phyloP scores from a whole-genome alignment of 805 yeast species.

The Wickerhamomyces chambardii region DNA sequence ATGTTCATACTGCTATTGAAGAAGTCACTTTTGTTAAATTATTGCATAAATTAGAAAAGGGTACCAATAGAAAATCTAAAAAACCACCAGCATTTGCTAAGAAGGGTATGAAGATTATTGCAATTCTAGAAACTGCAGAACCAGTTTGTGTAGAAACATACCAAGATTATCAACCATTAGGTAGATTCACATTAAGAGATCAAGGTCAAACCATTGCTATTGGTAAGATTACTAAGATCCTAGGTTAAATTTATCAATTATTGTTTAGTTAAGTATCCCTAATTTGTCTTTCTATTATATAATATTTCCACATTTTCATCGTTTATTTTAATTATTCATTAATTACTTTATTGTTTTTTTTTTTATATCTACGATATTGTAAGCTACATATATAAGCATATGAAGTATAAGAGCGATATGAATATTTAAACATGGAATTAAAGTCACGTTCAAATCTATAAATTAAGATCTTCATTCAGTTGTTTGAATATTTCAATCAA shows the following conservation, averaged over 20 bases:
- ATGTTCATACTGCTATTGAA: conserved; percentile 96
- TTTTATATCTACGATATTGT: too few relatives aligned
- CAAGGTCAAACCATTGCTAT: conserved; percentile 98
- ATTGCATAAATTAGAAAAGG: conserved; percentile 91
- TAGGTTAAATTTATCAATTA: conserved; percentile 27
- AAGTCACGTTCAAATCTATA: too few relatives aligned
- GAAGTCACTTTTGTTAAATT: conserved; percentile 79
- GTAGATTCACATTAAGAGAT: conserved; percentile 97
- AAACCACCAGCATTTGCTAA: conserved; percentile 98
- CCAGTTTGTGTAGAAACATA: conserved; percentile 94
- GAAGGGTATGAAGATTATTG: conserved; percentile 97
- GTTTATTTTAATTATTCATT: too few relatives aligned
- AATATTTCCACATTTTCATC: too few relatives aligned
- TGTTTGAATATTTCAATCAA: conserved; percentile 39
- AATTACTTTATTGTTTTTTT: too few relatives aligned
- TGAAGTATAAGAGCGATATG: too few relatives aligned
- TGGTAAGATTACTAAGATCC: conserved; percentile 90
- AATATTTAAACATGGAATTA: too few relatives aligned
- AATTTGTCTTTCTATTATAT: not conserved
- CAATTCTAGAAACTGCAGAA: conserved; percentile 73
- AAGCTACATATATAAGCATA: too few relatives aligned
- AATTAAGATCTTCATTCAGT: too few relatives aligned
- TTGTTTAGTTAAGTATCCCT: not conserved
- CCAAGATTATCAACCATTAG: conserved; percentile 89
- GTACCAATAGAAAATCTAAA: conserved; percentile 93